Percentiles rank a stretch among this genome's conserved stretches.
These are phyloP conservation scores for Colletotrichum camelliae DNA, from an alignment of 2,329 filamentous ascomycete genomes.

Conservation along the genomic window DNA sequence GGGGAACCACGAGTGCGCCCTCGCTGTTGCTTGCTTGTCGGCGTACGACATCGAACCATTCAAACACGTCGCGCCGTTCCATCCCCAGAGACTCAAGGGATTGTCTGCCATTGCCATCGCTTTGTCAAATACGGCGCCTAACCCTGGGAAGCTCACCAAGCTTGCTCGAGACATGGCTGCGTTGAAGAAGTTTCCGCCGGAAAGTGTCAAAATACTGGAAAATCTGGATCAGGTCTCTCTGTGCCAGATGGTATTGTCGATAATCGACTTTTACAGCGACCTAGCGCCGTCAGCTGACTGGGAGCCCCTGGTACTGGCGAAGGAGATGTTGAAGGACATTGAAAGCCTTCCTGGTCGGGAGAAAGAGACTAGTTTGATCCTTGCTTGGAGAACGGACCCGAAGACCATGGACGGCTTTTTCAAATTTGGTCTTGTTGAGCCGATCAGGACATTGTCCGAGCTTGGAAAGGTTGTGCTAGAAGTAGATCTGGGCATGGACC, in stretches of 20 bases:
- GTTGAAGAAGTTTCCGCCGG: neutral
- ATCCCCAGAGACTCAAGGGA: constrained; percentile 54
- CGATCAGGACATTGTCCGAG: constrained; percentile 50
- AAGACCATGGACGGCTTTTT: constrained; percentile 49
- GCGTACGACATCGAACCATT: constrained; percentile 55
- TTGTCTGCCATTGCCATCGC: constrained; percentile 58
- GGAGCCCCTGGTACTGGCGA: constrained; percentile 48
- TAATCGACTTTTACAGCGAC: constrained; percentile 49
- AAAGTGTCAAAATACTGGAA: constrained; percentile 4
- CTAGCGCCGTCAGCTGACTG: constrained; percentile 50
- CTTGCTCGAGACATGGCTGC: constrained; percentile 28
- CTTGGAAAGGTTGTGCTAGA: constrained; percentile 50
- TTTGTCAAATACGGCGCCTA: constrained; percentile 53
- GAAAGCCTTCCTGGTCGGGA: constrained; percentile 50
- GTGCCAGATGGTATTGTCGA: constrained; percentile 56
- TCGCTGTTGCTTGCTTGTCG: constrained; percentile 53
- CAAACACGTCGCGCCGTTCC: constrained; percentile 54
- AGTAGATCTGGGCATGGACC: constrained; percentile 39
- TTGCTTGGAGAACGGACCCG: constrained; percentile 48
- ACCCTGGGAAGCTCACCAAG: constrained; percentile 33
- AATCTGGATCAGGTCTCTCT: constrained; percentile 58
- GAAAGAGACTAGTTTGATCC: constrained; percentile 47
- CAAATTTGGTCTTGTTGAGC: constrained; percentile 51
- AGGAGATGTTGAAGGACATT: constrained; percentile 54
- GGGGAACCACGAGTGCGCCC: constrained; percentile 45